Base-by-base conservation (phyloP, 768 basidiomycete species). In the Podaxis sp. region DNA sequence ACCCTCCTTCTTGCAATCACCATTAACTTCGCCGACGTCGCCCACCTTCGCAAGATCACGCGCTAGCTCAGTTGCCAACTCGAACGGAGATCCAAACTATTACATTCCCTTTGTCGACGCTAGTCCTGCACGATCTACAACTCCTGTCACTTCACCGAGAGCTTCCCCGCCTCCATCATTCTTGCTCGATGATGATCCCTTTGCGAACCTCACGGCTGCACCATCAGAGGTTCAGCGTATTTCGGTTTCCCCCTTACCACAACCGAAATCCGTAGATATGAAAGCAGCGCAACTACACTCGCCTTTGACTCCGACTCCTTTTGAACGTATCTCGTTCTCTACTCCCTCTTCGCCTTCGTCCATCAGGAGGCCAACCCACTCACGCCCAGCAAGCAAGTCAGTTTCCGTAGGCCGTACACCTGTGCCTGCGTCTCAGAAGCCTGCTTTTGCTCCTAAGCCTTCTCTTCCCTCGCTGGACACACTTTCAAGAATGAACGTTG, bases 131-230 rank as follows among this genome's bases (percentile, higher is more conserved):
- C 40, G 59, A 46, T 57, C 63, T 42, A 36, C 66, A 14, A 47
- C 65, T 38, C 7, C 64, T 25, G 46, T 51, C 28, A 36, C 51
- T 25, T 65, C 67, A 23, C 62, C 75, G 48, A 70, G 69, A 13
- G 61, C 64, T 64, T 77, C 77, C 11, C 73, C 77, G 4, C 77
- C 79, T 1, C 75, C 74, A 14, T 71, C 69, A n/a, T 79, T 75
- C 62, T 76, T 89, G 18, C 74, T 88, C 25, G 89, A 90, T 65
- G 84, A 87, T 55, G 89, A 91, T 66, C 89, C 89, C 1, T 91
- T 91, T 65, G 89, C 89, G 21, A 83, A 86, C 62, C 75, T 87
- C 13, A 73, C 78, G 38, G 56, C 71, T n/a, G 62, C 64, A 38
- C 66, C 69, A 23, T 61, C 60, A n/a, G 48, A 61, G 54, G 50